A percentile compares a stretch with the other conserved stretches of the same genome.
These are phyloP conservation scores for Amniculicola lignicola DNA, from an alignment of 495 filamentous ascomycete genomes.

Conservation along the genomic window DNA sequence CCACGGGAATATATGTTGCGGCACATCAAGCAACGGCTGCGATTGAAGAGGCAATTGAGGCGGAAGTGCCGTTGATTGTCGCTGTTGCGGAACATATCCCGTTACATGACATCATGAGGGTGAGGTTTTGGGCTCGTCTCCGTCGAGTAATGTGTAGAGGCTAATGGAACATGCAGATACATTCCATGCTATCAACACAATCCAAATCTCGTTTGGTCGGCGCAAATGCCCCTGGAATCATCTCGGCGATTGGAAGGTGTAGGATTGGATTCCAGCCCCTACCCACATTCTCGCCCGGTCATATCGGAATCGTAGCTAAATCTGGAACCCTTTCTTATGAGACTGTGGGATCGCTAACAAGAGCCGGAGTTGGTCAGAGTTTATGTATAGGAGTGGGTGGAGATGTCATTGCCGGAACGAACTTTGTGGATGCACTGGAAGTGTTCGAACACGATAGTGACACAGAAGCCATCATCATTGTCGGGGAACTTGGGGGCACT, in stretches of 20 bases:
- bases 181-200: slow-evolving; percentile 75
- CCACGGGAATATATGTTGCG: slow-evolving; percentile 82
- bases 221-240: slow-evolving; percentile 84
- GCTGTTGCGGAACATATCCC: slow-evolving; percentile 92
- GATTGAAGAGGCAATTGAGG: slow-evolving; percentile 86
- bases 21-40: slow-evolving; percentile 72
- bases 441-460: slow-evolving; percentile 71
- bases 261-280: slow-evolving; percentile 86
- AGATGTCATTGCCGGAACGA: slow-evolving; percentile 78
- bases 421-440: slow-evolving; percentile 71
- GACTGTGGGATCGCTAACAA: slow-evolving; percentile 76
- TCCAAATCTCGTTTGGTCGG: slow-evolving; percentile 78
- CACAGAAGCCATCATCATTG: slow-evolving; percentile 76
- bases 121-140: slow-evolving; percentile 43
- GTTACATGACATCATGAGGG: slow-evolving; percentile 77
- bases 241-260: slow-evolving; percentile 75
- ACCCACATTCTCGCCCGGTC: slow-evolving; percentile 68
- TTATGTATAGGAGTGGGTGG: slow-evolving; percentile 86
- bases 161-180: slow-evolving; percentile 50
- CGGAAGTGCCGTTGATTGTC: slow-evolving; percentile 81
- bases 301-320: slow-evolving; percentile 79
- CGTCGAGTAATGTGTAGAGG: slow-evolving; percentile 11
- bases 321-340: slow-evolving; percentile 89
- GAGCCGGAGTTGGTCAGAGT: slow-evolving; percentile 80
- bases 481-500: slow-evolving; percentile 83